phyloP scores from a whole-genome alignment of 768 basidiomycete species.

The Strobilomyces echinocephalus region DNA sequence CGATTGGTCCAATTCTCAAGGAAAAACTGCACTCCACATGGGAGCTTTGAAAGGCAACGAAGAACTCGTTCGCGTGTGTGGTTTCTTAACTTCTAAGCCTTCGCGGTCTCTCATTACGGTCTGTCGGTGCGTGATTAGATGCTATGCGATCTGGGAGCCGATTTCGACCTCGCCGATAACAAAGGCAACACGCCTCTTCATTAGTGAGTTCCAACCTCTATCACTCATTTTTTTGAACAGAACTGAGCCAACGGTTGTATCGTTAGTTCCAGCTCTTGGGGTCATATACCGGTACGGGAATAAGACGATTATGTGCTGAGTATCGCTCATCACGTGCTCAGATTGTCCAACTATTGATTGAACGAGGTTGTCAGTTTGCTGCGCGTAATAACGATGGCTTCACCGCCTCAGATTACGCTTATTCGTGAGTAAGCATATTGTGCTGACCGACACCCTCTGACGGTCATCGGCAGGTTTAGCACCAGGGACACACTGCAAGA shows the following conservation, averaged over 20 bases:
- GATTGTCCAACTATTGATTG: conserved; percentile 83
- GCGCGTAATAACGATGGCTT: conserved; percentile 89
- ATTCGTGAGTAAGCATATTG: conserved; percentile 30
- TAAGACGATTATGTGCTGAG: background rate
- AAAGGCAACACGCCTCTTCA: conserved; percentile 91
- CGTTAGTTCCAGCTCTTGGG: conserved; percentile 80
- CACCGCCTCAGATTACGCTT: conserved; percentile 90
- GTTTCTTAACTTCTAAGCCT: conserved; percentile 8
- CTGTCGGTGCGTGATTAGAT: conserved; percentile 46
- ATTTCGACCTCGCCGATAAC: conserved; percentile 84
- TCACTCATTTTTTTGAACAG: background rate
- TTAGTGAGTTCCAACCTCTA: conserved; percentile 54
- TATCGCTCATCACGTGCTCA: conserved; percentile 28
- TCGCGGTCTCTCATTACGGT: conserved; percentile 14
- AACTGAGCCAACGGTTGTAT: conserved; percentile 6
- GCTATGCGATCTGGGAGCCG: conserved; percentile 87
- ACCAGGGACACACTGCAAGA: conserved; percentile 78
- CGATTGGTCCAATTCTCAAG: conserved; percentile 89
- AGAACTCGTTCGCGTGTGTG: conserved; percentile 75
- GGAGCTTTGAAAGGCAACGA: conserved; percentile 87
- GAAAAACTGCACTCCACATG: conserved; percentile 87
- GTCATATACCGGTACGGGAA: conserved; percentile 65
- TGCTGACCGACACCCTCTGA: conserved; percentile 1
- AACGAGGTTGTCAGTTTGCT: conserved; percentile 79
- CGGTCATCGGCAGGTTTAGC: conserved; percentile 45